Conservation (phyloP, 2,329 filamentous ascomycete species). For the Cladosporium sp. region DNA sequence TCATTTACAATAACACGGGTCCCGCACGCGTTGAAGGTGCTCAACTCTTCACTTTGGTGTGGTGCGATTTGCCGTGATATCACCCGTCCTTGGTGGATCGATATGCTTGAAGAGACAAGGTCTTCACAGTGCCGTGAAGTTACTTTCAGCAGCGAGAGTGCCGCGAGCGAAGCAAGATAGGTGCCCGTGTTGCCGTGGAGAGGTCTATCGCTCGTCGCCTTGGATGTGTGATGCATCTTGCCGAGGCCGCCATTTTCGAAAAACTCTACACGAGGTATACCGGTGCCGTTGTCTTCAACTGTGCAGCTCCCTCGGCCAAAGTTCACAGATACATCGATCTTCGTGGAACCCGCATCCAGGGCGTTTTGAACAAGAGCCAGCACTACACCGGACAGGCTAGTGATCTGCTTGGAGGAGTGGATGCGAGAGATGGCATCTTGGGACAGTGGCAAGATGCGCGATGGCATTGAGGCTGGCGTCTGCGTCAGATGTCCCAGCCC, state of each 20-base stretch:
- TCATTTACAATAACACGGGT: slow-evolving; percentile 14
- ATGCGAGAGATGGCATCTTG: slow-evolving; percentile 55
- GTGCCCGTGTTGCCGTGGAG: slow-evolving; percentile 65
- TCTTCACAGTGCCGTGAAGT: slow-evolving; percentile 64
- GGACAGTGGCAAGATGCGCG: slow-evolving; percentile 25
- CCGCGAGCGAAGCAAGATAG: slow-evolving; percentile 73
- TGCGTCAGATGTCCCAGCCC: background rate
- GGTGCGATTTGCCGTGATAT: slow-evolving; percentile 63
- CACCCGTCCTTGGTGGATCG: slow-evolving; percentile 65
- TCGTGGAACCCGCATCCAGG: slow-evolving; percentile 71
- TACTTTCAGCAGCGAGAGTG: slow-evolving; percentile 72
- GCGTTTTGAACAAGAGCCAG: slow-evolving; percentile 76
- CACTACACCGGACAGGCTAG: slow-evolving; percentile 66
- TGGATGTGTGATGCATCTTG: slow-evolving; percentile 69
- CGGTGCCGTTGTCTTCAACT: slow-evolving; percentile 79
- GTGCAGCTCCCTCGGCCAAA: slow-evolving; percentile 70
- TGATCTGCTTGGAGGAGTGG: slow-evolving; percentile 78
- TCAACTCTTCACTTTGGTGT: slow-evolving; percentile 53
- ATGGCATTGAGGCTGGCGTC: slow-evolving; percentile 9
- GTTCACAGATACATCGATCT: slow-evolving; percentile 67
- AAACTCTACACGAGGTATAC: slow-evolving; percentile 74
- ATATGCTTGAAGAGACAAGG: slow-evolving; percentile 60
- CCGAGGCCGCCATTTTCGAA: slow-evolving; percentile 63
- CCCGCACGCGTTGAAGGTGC: slow-evolving; percentile 47
- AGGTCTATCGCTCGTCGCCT: slow-evolving; percentile 41